Base-by-base conservation (phyloP, 805 yeast species). In the Wickerhamiella bombiphila region DNA sequence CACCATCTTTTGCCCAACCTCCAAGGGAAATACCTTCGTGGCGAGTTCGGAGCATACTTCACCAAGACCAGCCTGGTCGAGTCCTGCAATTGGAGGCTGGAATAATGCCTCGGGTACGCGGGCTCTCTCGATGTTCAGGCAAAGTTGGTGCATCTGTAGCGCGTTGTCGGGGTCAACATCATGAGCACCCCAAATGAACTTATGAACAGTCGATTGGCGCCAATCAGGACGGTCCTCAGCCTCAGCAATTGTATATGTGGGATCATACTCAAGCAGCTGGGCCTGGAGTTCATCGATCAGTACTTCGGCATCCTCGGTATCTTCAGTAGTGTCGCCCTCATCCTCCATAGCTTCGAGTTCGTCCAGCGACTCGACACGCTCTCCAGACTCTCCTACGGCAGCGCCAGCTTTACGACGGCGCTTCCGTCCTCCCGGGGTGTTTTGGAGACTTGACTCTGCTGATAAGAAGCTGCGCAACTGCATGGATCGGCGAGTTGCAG, bases 1-100 rank as follows among this genome's bases (percentile, higher is more conserved):
- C 19, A 79, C 54, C 24, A 69, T 58, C 20, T 66, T 61, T 17
- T 66, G 58, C 21, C 17, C 22, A 29, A 69, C 63, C 4, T 75
- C 80, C 1, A 69, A 60, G 21, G 72, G 72, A 37, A 29, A 40
- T 31, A 31, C 34, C 9, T 36, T 32, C 11, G 35, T n/a, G 4
- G 86, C 52, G 5, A 82, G 65, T 41, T 75, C 79, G 45, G 76
- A 78, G 39, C 76, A 66, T 29, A 85, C 59, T 57, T 91, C 97
- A 18, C 70, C 54, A n/a, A 91, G 66, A 20, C 97, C 97, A 0
- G 96, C 94, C 59, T 86, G 97, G 57, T 91, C 98, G 17, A 85
- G 64, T 17, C 98, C 98, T 0, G 93, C 94, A 44, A 91, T 83
- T 6, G 77, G 70, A 5, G 99, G 98, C 55, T 88, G 91, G 58